These are phyloP conservation scores for Henningerozyma blattae DNA, from an alignment of 805 yeast species.

Conservation along the genomic window DNA sequence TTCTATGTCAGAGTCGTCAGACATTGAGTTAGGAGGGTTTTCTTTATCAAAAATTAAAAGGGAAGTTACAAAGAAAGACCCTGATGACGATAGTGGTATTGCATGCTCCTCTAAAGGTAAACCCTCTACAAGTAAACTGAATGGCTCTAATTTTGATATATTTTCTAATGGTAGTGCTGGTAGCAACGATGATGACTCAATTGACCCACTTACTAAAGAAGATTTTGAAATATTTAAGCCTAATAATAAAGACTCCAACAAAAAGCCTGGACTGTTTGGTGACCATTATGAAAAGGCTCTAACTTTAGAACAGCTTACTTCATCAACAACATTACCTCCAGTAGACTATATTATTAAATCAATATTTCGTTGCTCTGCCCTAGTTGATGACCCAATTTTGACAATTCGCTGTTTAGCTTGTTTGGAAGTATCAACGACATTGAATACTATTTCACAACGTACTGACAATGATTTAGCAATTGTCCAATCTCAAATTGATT, in stretches of 20 bases:
- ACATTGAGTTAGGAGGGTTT: constrained; percentile 1
- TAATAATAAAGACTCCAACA: neutral
- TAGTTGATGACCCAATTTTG: constrained; percentile 53
- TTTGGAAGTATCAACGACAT: constrained; percentile 17
- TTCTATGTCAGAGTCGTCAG: neutral
- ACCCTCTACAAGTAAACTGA: constrained; percentile 1
- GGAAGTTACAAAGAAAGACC: neutral
- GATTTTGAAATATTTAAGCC: neutral
- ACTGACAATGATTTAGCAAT: neutral
- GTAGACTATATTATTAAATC: constrained; percentile 43
- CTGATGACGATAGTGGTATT: neutral
- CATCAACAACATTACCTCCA: constrained; percentile 45
- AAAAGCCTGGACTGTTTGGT: too few relatives aligned
- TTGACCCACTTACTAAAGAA: constrained; percentile 20
- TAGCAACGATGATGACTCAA: constrained; percentile 11
- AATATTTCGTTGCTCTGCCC: constrained; percentile 48
- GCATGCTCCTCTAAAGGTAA: constrained; percentile 1
- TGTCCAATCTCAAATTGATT: too few relatives aligned
- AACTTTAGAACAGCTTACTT: constrained; percentile 46
- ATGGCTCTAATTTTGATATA: too few relatives aligned
- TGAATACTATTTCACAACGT: constrained; percentile 13
- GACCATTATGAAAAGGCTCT: constrained; percentile 13
- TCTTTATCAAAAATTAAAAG: neutral
- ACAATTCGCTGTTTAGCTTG: constrained; percentile 29
- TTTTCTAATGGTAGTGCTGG: neutral